Conservation (phyloP, 148 eudicot species). For the Polygonum maritimum region DNA sequence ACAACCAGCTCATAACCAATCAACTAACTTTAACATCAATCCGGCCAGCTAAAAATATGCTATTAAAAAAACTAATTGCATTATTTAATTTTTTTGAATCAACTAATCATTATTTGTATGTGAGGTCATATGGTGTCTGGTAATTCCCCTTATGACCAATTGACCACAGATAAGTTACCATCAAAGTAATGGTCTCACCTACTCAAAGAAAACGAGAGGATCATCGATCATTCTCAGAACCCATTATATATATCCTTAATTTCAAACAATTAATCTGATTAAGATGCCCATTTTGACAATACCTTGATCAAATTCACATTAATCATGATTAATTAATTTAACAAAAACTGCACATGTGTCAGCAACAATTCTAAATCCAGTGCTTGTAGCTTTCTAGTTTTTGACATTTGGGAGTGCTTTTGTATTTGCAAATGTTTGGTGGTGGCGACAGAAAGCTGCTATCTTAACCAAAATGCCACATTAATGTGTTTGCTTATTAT, state of each 20-base stretch:
- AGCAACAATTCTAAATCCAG: not conserved
- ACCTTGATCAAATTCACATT: not conserved
- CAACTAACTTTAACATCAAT: too few relatives aligned
- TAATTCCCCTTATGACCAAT: not conserved
- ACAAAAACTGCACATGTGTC: not conserved
- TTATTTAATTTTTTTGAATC: too few relatives aligned
- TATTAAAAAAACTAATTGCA: too few relatives aligned
- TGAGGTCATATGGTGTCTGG: not conserved
- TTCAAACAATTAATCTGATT: not conserved
- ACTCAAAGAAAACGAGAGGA: constrained; percentile 8
- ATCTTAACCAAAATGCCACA: not conserved
- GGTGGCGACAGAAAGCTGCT: not conserved
- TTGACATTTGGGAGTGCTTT: not conserved
- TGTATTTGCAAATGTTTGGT: not conserved
- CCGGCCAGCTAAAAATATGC: too few relatives aligned
- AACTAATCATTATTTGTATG: not conserved
- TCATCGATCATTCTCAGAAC: not conserved
- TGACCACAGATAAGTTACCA: not conserved
- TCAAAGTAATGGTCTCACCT: constrained; percentile 11
- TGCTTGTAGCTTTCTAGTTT: not conserved
- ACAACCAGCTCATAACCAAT: too few relatives aligned
- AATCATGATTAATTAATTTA: not conserved
- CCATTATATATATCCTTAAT: constrained; percentile 1
- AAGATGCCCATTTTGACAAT: not conserved
- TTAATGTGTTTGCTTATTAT: not conserved